phyloP scores from a whole-genome alignment of 768 basidiomycete species.

The Goffeauzyma gilvescens region DNA sequence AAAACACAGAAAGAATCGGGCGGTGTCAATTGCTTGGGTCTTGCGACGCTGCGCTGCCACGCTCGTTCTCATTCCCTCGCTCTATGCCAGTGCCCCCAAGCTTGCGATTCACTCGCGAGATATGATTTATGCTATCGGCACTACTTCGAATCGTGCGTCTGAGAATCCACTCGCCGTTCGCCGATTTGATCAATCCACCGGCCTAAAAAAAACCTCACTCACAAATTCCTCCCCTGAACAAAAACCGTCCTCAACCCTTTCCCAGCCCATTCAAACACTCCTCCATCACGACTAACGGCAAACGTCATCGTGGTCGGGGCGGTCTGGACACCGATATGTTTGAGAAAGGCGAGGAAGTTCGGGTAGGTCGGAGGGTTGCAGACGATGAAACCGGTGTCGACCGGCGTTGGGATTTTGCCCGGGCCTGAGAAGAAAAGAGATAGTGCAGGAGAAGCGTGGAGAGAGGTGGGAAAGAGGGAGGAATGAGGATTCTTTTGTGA shows the following conservation, averaged over 20 bases:
- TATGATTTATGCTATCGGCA: too few species aligned
- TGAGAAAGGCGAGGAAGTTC: slow-evolving; percentile 55
- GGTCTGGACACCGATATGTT: slow-evolving; percentile 38
- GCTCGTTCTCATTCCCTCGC: too few species aligned
- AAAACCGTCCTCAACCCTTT: slow-evolving; percentile 46
- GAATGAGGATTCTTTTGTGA: too few species aligned
- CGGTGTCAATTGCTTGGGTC: too few species aligned
- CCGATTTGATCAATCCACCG: too few species aligned
- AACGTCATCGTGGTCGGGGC: slow-evolving; percentile 58
- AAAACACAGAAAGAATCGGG: neutral
- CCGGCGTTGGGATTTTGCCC: too few species aligned
- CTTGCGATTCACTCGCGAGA: too few species aligned
- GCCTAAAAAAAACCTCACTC: slow-evolving; percentile 6
- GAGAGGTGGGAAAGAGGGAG: neutral
- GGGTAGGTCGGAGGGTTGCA: slow-evolving; percentile 60
- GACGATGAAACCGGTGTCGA: too few species aligned
- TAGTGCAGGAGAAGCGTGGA: neutral
- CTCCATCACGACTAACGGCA: slow-evolving; percentile 51
- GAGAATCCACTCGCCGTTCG: too few species aligned
- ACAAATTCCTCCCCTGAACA: slow-evolving; percentile 42
- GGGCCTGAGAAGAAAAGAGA: slow-evolving; percentile 32
- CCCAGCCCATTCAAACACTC: slow-evolving; percentile 60
- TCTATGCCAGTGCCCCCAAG: too few species aligned
- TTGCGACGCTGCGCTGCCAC: neutral
- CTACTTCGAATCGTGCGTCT: too few species aligned